phyloP scores from a whole-genome alignment of 2,329 filamentous ascomycete genomes.

The Pseudogymnoascus sp. region DNA sequence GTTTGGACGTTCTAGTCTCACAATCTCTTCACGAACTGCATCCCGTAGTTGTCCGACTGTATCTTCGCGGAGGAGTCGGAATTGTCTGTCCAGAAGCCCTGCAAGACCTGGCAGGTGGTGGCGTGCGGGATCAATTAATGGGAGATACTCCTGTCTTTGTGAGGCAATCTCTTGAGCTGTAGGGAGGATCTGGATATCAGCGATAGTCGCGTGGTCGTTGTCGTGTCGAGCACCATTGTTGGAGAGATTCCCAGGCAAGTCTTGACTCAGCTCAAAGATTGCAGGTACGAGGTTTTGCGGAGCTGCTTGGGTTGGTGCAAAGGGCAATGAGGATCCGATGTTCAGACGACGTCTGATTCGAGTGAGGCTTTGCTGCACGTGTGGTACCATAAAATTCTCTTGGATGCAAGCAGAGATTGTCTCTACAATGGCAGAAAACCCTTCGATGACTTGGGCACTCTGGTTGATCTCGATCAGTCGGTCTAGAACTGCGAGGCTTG shows the following conservation, averaged over 20 bases:
- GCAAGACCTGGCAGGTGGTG: conserved; percentile 36
- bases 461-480: conserved; percentile 31
- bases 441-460: conserved; percentile 26
- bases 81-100: conserved; percentile 44
- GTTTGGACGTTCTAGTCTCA: conserved; percentile 27
- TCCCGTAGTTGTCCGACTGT: conserved; percentile 45
- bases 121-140: conserved; percentile 30
- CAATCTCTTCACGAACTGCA: conserved; percentile 34
- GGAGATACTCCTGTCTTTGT: conserved; percentile 36
- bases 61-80: conserved; percentile 48
- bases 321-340: conserved; percentile 20
- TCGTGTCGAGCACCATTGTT: conserved; percentile 35
- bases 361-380: conserved; percentile 19
- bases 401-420: conserved; percentile 19
- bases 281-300: conserved; percentile 13
- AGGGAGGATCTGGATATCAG: conserved; percentile 40
- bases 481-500: conserved; percentile 21
- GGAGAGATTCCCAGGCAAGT: conserved; percentile 28
- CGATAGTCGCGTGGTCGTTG: conserved; percentile 41
- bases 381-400: conserved; percentile 16
- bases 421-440: conserved; percentile 21
- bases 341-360: conserved; percentile 21
- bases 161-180: conserved; percentile 40
- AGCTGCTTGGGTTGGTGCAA: conserved; percentile 14
- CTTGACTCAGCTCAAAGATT: conserved; percentile 20